Conservation (phyloP, 768 basidiomycete species). For the Suillus placidus region DNA sequence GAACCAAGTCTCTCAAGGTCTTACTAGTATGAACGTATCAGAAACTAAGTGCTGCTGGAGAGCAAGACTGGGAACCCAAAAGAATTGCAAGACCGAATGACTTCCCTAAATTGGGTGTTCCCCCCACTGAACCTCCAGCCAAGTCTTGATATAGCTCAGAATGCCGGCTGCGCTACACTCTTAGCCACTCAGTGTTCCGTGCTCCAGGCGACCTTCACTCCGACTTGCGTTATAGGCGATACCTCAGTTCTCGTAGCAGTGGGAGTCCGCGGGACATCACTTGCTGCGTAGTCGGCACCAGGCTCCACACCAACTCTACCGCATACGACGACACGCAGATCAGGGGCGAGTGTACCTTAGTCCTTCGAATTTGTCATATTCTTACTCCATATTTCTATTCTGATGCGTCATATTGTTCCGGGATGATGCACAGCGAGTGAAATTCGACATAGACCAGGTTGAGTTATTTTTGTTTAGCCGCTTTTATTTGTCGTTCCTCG, state of each 20-base stretch:
- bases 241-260: neutral
- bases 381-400: neutral
- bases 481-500: neutral
- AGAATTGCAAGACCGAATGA: constrained; percentile 83
- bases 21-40: constrained; percentile 28
- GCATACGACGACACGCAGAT: neutral
- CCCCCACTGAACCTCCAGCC: constrained; percentile 60
- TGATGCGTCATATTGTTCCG: neutral
- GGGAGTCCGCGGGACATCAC: neutral
- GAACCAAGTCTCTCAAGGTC: neutral
- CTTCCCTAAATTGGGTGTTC: constrained; percentile 92
- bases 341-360: neutral
- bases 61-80: constrained; percentile 86
- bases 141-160: constrained; percentile 10
- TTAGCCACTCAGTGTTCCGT: neutral
- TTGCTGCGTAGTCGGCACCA: neutral
- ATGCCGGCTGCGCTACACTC: neutral
- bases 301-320: neutral
- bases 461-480: neutral
- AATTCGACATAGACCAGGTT: neutral
- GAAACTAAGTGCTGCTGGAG: constrained; percentile 65
- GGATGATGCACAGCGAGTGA: neutral
- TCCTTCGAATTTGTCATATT: neutral
- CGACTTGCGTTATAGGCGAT: neutral
- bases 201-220: too few species aligned